A percentile compares a stretch with the other conserved stretches of the same genome.
These are phyloP conservation scores for Pseudogymnoascus pannorum DNA, from an alignment of 2,329 filamentous ascomycete genomes.

Conservation along the genomic window DNA sequence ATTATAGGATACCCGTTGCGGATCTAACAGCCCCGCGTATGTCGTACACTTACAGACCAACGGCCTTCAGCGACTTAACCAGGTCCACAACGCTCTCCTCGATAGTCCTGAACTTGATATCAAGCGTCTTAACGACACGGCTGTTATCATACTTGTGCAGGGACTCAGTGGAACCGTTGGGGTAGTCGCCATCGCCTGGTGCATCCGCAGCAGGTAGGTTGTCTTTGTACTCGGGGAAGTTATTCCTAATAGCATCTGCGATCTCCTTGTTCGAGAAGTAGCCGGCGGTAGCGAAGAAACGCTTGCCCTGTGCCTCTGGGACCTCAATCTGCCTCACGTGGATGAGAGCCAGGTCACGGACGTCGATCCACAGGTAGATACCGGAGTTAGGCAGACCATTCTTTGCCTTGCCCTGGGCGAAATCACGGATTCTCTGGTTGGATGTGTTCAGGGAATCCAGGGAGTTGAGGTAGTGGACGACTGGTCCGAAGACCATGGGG, in stretches of 20 bases:
- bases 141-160: slow-evolving; percentile 50
- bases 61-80: slow-evolving; percentile 35
- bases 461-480: slow-evolving; percentile 55
- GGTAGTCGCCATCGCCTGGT: slow-evolving; percentile 28
- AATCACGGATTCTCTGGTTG: slow-evolving; percentile 57
- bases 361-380: slow-evolving; percentile 53
- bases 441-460: slow-evolving; percentile 65
- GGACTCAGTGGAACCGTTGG: slow-evolving; percentile 30
- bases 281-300: slow-evolving; percentile 56
- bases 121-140: slow-evolving; percentile 47
- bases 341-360: slow-evolving; percentile 53
- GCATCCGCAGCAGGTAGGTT: slow-evolving; percentile 38
- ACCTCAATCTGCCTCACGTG: slow-evolving; percentile 54
- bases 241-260: slow-evolving; percentile 45
- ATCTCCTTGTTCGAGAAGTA: slow-evolving; percentile 56
- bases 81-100: slow-evolving; percentile 55
- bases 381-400: slow-evolving; percentile 50
- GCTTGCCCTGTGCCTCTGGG: slow-evolving; percentile 49
- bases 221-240: slow-evolving; percentile 45
- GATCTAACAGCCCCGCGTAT: neutral
- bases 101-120: slow-evolving; percentile 50
- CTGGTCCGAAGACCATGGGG: slow-evolving; percentile 55
- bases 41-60: slow-evolving; percentile 12
- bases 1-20: neutral
- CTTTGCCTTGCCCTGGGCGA: slow-evolving; percentile 56